A percentile compares a stretch with the other conserved stretches of the same genome.
These are phyloP conservation scores for Penicillium sp. DNA, from an alignment of 2,329 filamentous ascomycete genomes.

Conservation along the genomic window DNA sequence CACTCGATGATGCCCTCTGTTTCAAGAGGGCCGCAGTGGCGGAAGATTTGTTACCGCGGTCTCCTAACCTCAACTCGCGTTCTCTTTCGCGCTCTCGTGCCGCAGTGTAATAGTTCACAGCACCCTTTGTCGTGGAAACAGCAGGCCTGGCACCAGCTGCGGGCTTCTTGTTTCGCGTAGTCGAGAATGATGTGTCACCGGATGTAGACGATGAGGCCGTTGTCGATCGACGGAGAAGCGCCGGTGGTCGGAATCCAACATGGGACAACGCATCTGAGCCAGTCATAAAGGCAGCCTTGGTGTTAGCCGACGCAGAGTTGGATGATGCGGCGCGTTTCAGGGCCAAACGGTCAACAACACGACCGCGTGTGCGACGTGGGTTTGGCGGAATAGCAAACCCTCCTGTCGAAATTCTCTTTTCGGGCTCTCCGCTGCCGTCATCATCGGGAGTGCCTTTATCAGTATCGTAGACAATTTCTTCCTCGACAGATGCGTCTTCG, in stretches of 20 bases:
- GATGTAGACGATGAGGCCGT: slow-evolving; percentile 24
- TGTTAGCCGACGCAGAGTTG: slow-evolving; percentile 33
- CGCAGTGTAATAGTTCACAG: slow-evolving; percentile 54
- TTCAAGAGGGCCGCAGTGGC: slow-evolving; percentile 7
- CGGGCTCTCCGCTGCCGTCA: slow-evolving; percentile 22
- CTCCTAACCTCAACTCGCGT: slow-evolving; percentile 49
- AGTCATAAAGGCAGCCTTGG: slow-evolving; percentile 33
- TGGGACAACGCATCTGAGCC: slow-evolving; percentile 18
- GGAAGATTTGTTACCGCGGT: slow-evolving; percentile 35
- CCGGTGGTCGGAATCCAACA: slow-evolving; percentile 32
- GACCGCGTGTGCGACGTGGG: slow-evolving; percentile 36
- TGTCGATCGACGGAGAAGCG: slow-evolving; percentile 28
- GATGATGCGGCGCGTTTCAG: slow-evolving; percentile 45
- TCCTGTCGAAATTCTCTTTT: slow-evolving; percentile 17
- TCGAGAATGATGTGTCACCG: slow-evolving; percentile 22
- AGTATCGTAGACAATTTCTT: slow-evolving; percentile 47
- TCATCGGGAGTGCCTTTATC: slow-evolving; percentile 23
- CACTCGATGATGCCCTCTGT: slow-evolving; percentile 5
- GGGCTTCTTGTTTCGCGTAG: slow-evolving; percentile 16
- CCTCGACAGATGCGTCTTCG: slow-evolving; percentile 50
- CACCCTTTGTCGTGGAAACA: slow-evolving; percentile 54
- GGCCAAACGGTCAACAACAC: slow-evolving; percentile 43
- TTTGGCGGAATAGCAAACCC: slow-evolving; percentile 28
- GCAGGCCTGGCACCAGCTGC: slow-evolving; percentile 30
- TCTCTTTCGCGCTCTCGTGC: slow-evolving; percentile 58